Conservation (phyloP, 371 early-diverging fungal genomes). For the Rhizomucor miehei region DNA sequence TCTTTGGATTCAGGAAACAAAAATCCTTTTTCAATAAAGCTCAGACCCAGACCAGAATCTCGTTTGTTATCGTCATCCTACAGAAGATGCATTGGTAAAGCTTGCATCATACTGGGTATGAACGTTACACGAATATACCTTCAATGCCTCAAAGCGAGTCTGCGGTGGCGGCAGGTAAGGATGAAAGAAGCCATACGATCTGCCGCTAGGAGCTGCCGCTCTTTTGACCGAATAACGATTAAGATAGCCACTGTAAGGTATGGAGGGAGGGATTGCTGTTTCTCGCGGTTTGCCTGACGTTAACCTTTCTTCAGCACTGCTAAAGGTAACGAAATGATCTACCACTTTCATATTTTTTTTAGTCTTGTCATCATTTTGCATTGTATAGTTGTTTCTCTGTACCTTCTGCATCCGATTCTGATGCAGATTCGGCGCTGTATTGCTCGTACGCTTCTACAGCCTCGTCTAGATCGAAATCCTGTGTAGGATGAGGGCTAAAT, state of each 20-base stretch:
- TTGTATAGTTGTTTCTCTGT: slow-evolving; percentile 1
- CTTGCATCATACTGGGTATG: too few species aligned
- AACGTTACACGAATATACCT: slow-evolving; percentile 13
- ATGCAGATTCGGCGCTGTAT: slow-evolving; percentile 12
- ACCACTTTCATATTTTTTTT: too few species aligned
- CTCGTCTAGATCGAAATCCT: slow-evolving; percentile 2
- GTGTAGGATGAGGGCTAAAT: neutral
- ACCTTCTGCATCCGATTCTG: slow-evolving; percentile 21
- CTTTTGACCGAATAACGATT: slow-evolving; percentile 50
- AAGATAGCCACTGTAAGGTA: slow-evolving; percentile 70
- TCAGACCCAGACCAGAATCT: neutral
- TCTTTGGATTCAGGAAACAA: slow-evolving; percentile 1
- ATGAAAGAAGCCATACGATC: slow-evolving; percentile 32
- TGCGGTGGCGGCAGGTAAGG: slow-evolving; percentile 57
- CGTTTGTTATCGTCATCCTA: neutral
- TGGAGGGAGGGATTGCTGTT: slow-evolving; percentile 53
- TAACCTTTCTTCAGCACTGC: neutral
- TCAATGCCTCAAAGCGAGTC: slow-evolving; percentile 32
- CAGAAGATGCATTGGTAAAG: too few species aligned
- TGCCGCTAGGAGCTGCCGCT: slow-evolving; percentile 16
- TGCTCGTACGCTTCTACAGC: slow-evolving; percentile 12
- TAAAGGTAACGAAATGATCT: neutral
- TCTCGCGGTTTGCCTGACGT: slow-evolving; percentile 1
- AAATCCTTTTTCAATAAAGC: neutral
- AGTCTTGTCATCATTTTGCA: neutral